Base-by-base conservation (phyloP, 768 basidiomycete species). In the Leccinum disarticulatum region DNA sequence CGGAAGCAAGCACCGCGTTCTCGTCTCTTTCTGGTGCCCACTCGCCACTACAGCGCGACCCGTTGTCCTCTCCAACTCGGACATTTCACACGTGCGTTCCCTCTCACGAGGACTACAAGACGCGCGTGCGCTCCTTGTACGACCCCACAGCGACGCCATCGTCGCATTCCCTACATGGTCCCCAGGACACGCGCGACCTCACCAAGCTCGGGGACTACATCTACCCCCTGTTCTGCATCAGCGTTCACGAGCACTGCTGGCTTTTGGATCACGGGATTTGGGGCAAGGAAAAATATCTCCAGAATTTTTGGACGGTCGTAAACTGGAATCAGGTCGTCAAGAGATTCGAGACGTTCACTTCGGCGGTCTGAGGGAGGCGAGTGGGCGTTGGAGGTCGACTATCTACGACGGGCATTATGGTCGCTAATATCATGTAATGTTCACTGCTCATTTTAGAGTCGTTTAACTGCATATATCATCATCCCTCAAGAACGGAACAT, bases 211-310 rank as follows among this genome's bases (percentile, higher is more conserved):
- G 87, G 33, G 80, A 82, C 33, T 75, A 77, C 14, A 73, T 95
- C 43, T 86, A 79, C 69, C 93, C 93, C 22, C 70, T 95, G 56
- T 86, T 93, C 72, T 91, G 89, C 62, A 69, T 94, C 54, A 86
- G 87, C 47, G 83, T 91, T 5, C 83, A 93, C 65, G 92, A 94
- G 72, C 93, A 93, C 64, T 87, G 88, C 28, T 96, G 93, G 91
- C 79, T 96, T 68, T 87, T 89, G 22, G 91, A 90, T 41, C 93
- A 88, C 64, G 93, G 93, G 5, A 83, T 96, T 5, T 94, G 91
- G 91, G 93, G 94, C 27, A 91, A 92, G 74, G 92, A 95, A 71
- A 82, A 82, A 65, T 96, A 93, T 81, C 70, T 95, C 69, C 83
- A 80, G 66, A 81, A 87, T 69, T 93, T 95, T 75, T 96, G 93